Base-by-base conservation (phyloP, 108 stramenopile species). In the Pseudonitzschia multistriata region DNA sequence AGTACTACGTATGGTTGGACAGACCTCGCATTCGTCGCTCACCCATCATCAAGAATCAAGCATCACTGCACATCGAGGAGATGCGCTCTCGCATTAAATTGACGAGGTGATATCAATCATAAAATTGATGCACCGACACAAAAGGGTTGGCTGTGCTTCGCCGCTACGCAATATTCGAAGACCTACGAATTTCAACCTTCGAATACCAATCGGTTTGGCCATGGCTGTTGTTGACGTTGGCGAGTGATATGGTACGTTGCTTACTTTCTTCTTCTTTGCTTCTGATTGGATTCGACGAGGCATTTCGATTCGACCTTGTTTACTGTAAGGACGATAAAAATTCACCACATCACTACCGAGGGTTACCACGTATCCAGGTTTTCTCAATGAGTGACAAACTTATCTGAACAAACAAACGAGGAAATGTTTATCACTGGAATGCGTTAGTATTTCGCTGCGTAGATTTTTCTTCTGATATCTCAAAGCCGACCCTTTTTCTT, bases 311-410 rank as follows among this genome's bases (percentile, higher is more conserved):
- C 2, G 10, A 24, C 1, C 15, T 52, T 25, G 50, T 45, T 52
- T 25, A 5, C 24, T 52, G 50, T 52, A 52, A 52, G 50, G 50
- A 52, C 21, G 50, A 52, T 52, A 52, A 52, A 37, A 52, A 52
- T 52, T 52, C 50, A 52, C 50, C 50, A 52, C 50, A 52, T 52
- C 50, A 52, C 50, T 52, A 6, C 50, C 50, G 50, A 52, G 50
- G 50, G 25, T 25, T 2, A 52, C 50, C 50, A 52, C 2, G 50
- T 52, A 52, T 52, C 50, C 50, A 52, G 50, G 50, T 52, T 25
- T 49, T 25, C 50, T 5, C 50, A 24, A 19, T 52, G 50, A 52
- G 50, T 52, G 50, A 52, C 25, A 52, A 52, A 52, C 8, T 52
- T 52, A 5, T 52, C 50, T 5, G 50, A 52, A 52, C 50, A 52